These are phyloP conservation scores for Pythium utonaiense DNA, from an alignment of 352 stramenopile species.

Conservation along the genomic window DNA sequence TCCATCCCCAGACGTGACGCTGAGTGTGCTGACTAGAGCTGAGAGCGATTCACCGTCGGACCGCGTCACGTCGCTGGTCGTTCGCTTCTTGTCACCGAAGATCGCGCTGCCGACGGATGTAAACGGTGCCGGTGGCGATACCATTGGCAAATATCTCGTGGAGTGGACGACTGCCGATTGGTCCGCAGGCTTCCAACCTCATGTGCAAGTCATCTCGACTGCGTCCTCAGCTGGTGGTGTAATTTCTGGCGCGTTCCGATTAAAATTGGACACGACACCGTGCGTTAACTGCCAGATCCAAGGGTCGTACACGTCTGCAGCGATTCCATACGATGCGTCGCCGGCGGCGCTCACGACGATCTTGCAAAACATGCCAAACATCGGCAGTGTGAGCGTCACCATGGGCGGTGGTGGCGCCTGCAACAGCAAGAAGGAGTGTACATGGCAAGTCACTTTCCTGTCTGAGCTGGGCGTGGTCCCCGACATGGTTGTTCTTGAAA, in stretches of 20 bases:
- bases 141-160: constrained; percentile 88
- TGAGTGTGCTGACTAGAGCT: constrained; percentile 35
- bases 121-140: constrained; percentile 82
- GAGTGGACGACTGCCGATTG: constrained; percentile 91
- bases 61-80: constrained; percentile 80
- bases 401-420: constrained; percentile 28
- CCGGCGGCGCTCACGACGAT: constrained; percentile 61
- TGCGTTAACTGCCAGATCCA: constrained; percentile 79
- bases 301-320: constrained; percentile 49
- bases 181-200: constrained; percentile 35
- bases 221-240: constrained; percentile 28
- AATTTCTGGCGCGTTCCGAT: constrained; percentile 65
- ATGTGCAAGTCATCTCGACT: constrained; percentile 70
- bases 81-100: constrained; percentile 73
- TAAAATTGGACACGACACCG: constrained; percentile 83
- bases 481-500: constrained; percentile 37
- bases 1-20: constrained; percentile 57
- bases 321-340: constrained; percentile 69
- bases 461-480: constrained; percentile 61
- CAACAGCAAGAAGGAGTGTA: constrained; percentile 51
- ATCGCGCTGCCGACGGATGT: constrained; percentile 47
- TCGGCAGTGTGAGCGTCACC: constrained; percentile 87
- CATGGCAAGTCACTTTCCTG: constrained; percentile 77
- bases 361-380: constrained; percentile 92
- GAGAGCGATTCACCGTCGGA: constrained; percentile 40